phyloP scores from a whole-genome alignment of 495 filamentous ascomycete genomes.

The Friedmanniomyces simplex region DNA sequence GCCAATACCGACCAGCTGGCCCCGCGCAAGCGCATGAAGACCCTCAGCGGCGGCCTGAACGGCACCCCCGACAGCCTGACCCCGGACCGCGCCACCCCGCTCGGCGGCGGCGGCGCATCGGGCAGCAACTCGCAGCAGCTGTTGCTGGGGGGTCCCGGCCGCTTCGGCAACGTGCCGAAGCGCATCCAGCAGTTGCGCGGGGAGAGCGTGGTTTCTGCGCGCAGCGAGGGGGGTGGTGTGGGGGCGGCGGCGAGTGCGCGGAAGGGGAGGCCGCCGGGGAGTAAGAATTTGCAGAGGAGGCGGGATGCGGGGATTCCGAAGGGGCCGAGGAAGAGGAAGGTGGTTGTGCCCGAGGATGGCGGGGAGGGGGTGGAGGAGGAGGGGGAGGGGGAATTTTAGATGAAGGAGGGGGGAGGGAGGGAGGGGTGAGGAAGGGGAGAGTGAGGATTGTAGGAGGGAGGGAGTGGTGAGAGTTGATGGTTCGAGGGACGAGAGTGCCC shows the following conservation, averaged over 20 bases:
- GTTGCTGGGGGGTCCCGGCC: background rate
- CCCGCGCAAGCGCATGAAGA: conserved; percentile 12
- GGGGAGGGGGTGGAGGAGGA: background rate
- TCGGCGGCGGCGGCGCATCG: background rate
- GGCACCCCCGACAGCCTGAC: background rate
- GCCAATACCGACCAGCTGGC: background rate
- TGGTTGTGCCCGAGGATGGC: background rate
- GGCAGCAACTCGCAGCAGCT: too few species aligned
- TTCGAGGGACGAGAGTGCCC: too few species aligned
- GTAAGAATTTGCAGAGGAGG: conserved; percentile 27
- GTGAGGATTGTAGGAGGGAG: too few species aligned
- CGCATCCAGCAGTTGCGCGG: conserved; percentile 31
- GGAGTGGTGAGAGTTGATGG: background rate
- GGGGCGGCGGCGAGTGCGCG: conserved; percentile 4
- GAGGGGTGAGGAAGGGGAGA: background rate
- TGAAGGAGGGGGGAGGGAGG: background rate
- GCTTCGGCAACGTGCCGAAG: conserved; percentile 16
- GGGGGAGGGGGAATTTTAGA: background rate
- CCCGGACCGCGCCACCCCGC: conserved; percentile 6
- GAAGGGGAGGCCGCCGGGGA: conserved; percentile 30
- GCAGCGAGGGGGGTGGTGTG: background rate
- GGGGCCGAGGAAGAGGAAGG: conserved; percentile 24
- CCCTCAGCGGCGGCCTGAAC: background rate
- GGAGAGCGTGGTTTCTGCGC: conserved; percentile 18
- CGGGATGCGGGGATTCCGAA: conserved; percentile 33